Base-by-base conservation (phyloP, 1,284 basidiomycete species). In the Irpex sp. region DNA sequence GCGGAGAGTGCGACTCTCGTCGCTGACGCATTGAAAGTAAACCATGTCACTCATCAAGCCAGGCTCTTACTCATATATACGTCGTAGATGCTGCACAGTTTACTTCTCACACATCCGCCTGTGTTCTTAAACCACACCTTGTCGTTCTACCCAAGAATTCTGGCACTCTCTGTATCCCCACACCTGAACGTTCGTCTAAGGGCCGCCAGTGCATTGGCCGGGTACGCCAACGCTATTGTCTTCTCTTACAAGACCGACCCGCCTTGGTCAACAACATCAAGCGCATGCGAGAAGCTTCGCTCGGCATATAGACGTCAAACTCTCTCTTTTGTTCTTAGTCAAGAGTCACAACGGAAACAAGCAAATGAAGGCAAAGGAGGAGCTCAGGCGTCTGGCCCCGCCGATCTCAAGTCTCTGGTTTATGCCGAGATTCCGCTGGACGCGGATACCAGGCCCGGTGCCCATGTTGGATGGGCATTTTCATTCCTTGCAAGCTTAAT, bases 401-500 rank as follows among this genome's bases (percentile, higher is more conserved):
- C 39, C 5, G 39, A 37, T n/a, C 53, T 59, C 5, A 51, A 21
- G 14, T 51, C 51, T 62, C 60, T 62, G 48, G 56, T 66, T 45
- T 64, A 63, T 37, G 69, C 55, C 8, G 56, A 63, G 56, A 56
- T 64, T 56, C 59, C 7, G 35, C 72, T 28, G 42, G 64, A 77
- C 18, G 68, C 67, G 58, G 61, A 66, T 1, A 71, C 74, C 9
- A 7, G 54, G 1, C 39, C 67, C 36, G 71, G 66, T 28, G 67
- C 72, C n/a, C 74, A 77, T 9, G 76, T 72, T 1, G 62, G 68
- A 12, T 73, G 74, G 74, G 69, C 73, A n/a, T 64, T 73, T 14
- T 58, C 77, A 10, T 72, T 80, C 16, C 66, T 81, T 0, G 77
- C 81, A 0, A 81, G 77, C n/a, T 68, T 85, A 39, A 75, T 82